phyloP scores from a whole-genome alignment of 768 basidiomycete genomes.

The Hortiboletus campestris region DNA sequence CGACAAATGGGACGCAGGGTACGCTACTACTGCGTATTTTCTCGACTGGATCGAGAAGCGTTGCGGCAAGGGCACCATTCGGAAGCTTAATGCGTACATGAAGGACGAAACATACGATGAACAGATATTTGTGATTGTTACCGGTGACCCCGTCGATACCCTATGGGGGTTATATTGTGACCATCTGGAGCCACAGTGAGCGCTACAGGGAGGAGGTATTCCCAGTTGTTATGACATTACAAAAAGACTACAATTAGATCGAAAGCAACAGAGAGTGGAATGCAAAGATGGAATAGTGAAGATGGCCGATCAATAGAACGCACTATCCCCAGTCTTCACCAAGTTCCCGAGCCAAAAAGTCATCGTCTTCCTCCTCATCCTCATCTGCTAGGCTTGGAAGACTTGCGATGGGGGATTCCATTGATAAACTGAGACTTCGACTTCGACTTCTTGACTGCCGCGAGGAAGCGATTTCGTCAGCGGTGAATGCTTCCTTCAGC shows the following conservation, averaged over 20 bases:
- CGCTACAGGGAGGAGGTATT: neutral
- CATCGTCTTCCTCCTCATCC: conserved; percentile 67
- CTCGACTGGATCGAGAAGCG: conserved; percentile 62
- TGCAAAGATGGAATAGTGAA: neutral
- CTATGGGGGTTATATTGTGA: conserved; percentile 60
- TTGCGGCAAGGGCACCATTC: conserved; percentile 53
- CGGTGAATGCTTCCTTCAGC: conserved; percentile 64
- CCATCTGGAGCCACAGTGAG: conserved; percentile 28
- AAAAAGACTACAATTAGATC: conserved; percentile 19
- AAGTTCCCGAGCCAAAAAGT: conserved; percentile 78
- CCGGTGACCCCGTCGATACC: conserved; percentile 49
- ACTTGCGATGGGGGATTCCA: conserved; percentile 9
- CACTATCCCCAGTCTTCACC: conserved; percentile 75
- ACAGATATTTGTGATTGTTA: conserved; percentile 49
- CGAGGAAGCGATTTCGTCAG: conserved; percentile 43
- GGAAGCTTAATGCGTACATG: conserved; percentile 56
- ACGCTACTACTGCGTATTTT: conserved; percentile 72
- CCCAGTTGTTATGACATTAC: conserved; percentile 19
- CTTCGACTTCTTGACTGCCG: conserved; percentile 24
- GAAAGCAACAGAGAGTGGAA: conserved; percentile 15
- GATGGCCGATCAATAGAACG: neutral
- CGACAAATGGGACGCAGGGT: conserved; percentile 72
- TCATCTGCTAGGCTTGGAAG: conserved; percentile 39
- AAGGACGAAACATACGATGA: conserved; percentile 49
- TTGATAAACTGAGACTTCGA: conserved; percentile 20